Conservation (phyloP, 768 basidiomycete genomes). For the Suillus spraguei region DNA sequence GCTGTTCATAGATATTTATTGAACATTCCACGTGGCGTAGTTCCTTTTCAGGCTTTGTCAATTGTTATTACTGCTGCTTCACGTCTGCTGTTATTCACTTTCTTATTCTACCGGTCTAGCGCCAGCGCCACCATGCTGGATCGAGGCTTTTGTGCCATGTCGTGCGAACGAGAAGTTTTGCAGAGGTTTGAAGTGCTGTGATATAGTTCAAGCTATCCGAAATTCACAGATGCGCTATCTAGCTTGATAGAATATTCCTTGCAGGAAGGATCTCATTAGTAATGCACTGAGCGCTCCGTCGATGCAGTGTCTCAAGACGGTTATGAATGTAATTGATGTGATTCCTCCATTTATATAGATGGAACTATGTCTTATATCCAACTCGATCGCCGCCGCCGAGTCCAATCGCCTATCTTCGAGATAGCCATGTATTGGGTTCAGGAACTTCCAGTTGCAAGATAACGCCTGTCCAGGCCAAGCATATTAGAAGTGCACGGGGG, state of each 20-base stretch:
- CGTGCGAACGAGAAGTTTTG: conserved; percentile 4
- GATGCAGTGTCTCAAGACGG: background rate
- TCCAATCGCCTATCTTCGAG: background rate
- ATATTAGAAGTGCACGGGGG: background rate
- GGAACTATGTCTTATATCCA: background rate
- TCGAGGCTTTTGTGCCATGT: background rate
- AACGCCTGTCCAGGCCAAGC: background rate
- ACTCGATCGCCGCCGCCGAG: background rate
- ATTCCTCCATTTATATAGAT: background rate
- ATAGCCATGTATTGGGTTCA: background rate
- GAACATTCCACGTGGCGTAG: background rate
- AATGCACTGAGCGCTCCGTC: background rate
- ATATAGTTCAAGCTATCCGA: background rate
- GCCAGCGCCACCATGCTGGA: background rate
- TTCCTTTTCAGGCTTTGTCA: background rate
- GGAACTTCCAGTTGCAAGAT: background rate
- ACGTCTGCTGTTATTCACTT: background rate
- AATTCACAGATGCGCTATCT: background rate
- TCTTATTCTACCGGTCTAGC: background rate
- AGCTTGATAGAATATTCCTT: background rate
- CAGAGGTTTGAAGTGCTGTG: background rate
- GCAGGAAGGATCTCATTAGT: background rate
- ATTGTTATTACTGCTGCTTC: background rate
- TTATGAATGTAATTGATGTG: background rate
- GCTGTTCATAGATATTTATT: background rate